Conservation (phyloP, 306 rosid species). For the Dalbergia oliveri region DNA sequence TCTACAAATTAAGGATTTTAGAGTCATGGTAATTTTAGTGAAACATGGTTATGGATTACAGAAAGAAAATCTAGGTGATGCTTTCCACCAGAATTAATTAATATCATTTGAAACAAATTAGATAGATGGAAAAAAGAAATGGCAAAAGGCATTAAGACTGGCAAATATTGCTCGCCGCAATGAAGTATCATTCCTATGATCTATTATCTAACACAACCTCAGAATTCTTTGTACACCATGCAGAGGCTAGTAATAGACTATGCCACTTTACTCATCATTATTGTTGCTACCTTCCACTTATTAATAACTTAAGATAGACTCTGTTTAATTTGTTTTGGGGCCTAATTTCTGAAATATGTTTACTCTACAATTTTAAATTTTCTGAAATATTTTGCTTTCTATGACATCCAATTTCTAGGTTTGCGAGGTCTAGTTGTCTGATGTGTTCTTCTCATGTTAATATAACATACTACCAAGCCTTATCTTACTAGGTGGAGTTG, state of each 20-base stretch:
- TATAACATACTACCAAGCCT: conserved; percentile 8
- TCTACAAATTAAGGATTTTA: conserved; percentile 18
- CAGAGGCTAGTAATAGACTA: not conserved
- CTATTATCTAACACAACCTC: not conserved
- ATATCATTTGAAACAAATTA: conserved; percentile 25
- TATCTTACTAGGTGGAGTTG: not conserved
- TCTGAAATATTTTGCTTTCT: conserved; percentile 9
- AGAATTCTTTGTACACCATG: conserved; percentile 18
- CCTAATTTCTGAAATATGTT: conserved; percentile 1
- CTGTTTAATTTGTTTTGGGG: conserved; percentile 14
- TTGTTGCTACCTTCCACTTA: conserved; percentile 24
- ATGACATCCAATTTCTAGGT: not conserved
- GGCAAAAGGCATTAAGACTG: conserved; percentile 12
- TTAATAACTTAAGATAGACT: conserved; percentile 1
- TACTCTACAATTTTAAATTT: not conserved
- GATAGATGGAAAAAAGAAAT: conserved; percentile 12
- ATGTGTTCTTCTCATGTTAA: conserved; percentile 30
- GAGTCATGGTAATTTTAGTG: conserved; percentile 30
- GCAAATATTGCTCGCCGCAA: conserved; percentile 27
- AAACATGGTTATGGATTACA: conserved; percentile 1
- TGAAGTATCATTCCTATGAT: not conserved
- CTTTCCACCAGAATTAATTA: conserved; percentile 18
- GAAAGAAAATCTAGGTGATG: not conserved
- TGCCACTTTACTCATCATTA: conserved; percentile 9
- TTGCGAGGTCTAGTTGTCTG: not conserved